Evolutionary conservation across 495 filamentous ascomycete species (phyloP).

Genomic region (Hypoxylon crocopeplum): DNA sequence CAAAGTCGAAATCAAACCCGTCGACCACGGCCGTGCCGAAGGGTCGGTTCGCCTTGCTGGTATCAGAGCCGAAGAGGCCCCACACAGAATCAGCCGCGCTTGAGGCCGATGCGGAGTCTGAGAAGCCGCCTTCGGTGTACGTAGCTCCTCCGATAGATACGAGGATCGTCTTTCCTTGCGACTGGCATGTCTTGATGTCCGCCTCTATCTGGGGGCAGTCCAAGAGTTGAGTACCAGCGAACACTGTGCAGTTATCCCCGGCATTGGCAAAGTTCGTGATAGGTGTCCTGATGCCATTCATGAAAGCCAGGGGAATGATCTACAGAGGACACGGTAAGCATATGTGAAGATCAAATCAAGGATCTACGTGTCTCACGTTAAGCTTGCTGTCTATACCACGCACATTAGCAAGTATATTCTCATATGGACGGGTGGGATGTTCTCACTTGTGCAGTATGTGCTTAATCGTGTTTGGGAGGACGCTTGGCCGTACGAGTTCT

Average conservation of each 20-base stretch:
- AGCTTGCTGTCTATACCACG: slow-evolving; percentile 36
- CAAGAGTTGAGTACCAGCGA: slow-evolving; percentile 61
- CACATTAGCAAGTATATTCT: slow-evolving; percentile 10
- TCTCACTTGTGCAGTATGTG: slow-evolving; percentile 62
- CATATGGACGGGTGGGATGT: too few species aligned
- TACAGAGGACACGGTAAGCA: slow-evolving; percentile 33
- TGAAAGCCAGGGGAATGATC: slow-evolving; percentile 69
- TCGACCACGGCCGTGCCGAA: slow-evolving; percentile 70
- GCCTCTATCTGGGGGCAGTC: slow-evolving; percentile 68
- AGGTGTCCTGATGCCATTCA: slow-evolving; percentile 62
- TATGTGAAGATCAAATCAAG: neutral
- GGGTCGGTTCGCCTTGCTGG: slow-evolving; percentile 57
- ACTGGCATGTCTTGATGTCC: slow-evolving; percentile 72
- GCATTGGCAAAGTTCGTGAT: slow-evolving; percentile 66
- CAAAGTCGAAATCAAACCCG: slow-evolving; percentile 77
- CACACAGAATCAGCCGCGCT: slow-evolving; percentile 67
- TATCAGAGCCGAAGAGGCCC: slow-evolving; percentile 68
- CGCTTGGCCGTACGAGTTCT: slow-evolving; percentile 52
- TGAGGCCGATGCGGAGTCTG: slow-evolving; percentile 56
- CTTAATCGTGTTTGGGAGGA: slow-evolving; percentile 55
- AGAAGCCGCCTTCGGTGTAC: slow-evolving; percentile 68
- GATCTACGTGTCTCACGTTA: slow-evolving; percentile 27
- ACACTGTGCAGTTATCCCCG: slow-evolving; percentile 62
- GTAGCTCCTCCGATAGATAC: slow-evolving; percentile 71
- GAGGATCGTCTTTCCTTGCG: slow-evolving; percentile 69